Evolutionary conservation across 75 land plant genomes (phyloP), one percentile per base, ranked within the genome.

Genomic region (Adiantum capillusveneris): DNA sequence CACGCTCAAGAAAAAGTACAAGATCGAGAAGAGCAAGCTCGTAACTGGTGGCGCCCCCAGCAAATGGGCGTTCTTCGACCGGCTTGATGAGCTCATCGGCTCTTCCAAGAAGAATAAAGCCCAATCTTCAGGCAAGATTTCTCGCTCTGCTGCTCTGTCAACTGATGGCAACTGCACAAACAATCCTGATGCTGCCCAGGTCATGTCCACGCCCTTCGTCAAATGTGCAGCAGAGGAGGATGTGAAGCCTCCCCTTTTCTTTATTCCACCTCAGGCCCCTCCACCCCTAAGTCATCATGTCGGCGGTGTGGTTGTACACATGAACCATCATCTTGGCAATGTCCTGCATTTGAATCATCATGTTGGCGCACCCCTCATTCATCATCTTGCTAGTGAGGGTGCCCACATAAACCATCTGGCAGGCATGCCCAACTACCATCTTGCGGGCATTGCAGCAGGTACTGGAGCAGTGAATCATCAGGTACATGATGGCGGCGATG

Each of bases 1-100:
- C 20, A 81, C 84, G 21, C 46, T 81, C 29, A 85, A 81, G 72
- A 85, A 81, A 68, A 81, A 78, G 68, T 81, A 68, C 60, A 85
- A 85, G 74, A 16, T 74, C 43, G 88, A 81, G 65, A 68, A 44
- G 22, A 29, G 25, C 26, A 67, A 46, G 59, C 62, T 14, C 48
- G 44, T 61, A 16, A 31, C 54, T 45, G 68, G 72, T 6, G 48
- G 58, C 1, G 19, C 36, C 0, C 36, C 54, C 12, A 55, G 65
- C 43, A 60, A 31, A 45, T 84, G 88, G 88, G 59, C 74, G 0
- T 74, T 77, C 49, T 84, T 57, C 67, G 16, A 64, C 11, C 57
- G 65, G 44, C 69, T 80, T 39, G 75, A 84, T 29, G 30, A 42
- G 0, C 76, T 84, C 11, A 52, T 79, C 29, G 81, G 79, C 14